These are phyloP conservation scores for Trypanosoma vivax DNA, from an alignment of 208 protist species.

Conservation along the genomic window DNA sequence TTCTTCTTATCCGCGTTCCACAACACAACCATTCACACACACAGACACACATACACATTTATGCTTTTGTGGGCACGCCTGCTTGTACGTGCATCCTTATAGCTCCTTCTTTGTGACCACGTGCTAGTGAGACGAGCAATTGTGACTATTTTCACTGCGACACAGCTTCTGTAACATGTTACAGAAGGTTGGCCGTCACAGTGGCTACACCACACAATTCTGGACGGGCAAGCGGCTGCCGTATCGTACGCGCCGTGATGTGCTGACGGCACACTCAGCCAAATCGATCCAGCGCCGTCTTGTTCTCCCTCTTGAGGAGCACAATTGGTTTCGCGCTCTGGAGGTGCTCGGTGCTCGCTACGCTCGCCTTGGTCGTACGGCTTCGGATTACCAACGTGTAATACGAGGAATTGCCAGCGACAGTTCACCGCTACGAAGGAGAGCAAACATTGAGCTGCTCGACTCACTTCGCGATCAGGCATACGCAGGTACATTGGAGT, in stretches of 20 bases:
- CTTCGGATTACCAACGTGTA: constrained; percentile 67
- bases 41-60: too few species aligned
- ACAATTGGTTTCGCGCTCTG: constrained; percentile 75
- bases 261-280: constrained; percentile 38
- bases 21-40: too few species aligned
- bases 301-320: constrained; percentile 69
- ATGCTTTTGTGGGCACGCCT: too few species aligned
- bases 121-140: too few species aligned
- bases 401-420: constrained; percentile 55
- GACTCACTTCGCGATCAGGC: constrained; percentile 53
- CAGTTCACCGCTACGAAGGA: constrained; percentile 5
- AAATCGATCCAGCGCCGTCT: constrained; percentile 75
- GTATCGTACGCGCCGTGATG: constrained; percentile 33
- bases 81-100: too few species aligned
- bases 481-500: constrained; percentile 61
- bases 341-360: constrained; percentile 71
- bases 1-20: background rate
- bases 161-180: constrained; percentile 8
- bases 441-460: constrained; percentile 18
- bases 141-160: too few species aligned
- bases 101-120: too few species aligned
- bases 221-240: constrained; percentile 20
- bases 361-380: constrained; percentile 49
- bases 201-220: constrained; percentile 79
- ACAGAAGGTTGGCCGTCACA: constrained; percentile 60